phyloP scores from a whole-genome alignment of 306 rosid genomes.

The Castanopsis chinensis region DNA sequence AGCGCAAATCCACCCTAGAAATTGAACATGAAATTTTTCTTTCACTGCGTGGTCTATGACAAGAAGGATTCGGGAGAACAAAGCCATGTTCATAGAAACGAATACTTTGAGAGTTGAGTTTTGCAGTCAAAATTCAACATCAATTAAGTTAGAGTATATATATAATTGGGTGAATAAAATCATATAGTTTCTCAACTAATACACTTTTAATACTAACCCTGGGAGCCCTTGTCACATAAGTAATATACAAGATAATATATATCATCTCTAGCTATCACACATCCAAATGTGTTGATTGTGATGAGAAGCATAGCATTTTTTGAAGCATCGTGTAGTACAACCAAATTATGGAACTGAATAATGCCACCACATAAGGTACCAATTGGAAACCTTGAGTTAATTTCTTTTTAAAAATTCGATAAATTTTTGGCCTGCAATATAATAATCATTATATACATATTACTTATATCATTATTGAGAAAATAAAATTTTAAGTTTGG shows the following conservation, averaged over 20 bases:
- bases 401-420: conserved; percentile 66
- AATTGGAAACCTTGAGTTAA: conserved; percentile 81
- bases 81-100: conserved; percentile 51
- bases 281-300: conserved; percentile 78
- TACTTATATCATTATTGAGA: neutral
- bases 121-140: conserved; percentile 26
- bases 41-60: conserved; percentile 39
- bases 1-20: conserved; percentile 84
- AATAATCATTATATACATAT: neutral
- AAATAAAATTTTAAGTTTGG: neutral
- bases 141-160: neutral
- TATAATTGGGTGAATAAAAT: neutral
- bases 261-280: conserved; percentile 50
- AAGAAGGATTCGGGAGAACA: conserved; percentile 49
- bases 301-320: conserved; percentile 59
- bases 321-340: conserved; percentile 61
- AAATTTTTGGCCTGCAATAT: conserved; percentile 63
- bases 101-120: conserved; percentile 52
- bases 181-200: too few relatives aligned
- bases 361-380: conserved; percentile 72
- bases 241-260: conserved; percentile 57
- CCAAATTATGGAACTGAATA: conserved; percentile 85
- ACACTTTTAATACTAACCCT: conserved; percentile 35
- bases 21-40: conserved; percentile 37
- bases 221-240: conserved; percentile 49